Evolutionary conservation across 1,284 basidiomycete species (phyloP).

Genomic region (Papiliotrema laurentii): DNA sequence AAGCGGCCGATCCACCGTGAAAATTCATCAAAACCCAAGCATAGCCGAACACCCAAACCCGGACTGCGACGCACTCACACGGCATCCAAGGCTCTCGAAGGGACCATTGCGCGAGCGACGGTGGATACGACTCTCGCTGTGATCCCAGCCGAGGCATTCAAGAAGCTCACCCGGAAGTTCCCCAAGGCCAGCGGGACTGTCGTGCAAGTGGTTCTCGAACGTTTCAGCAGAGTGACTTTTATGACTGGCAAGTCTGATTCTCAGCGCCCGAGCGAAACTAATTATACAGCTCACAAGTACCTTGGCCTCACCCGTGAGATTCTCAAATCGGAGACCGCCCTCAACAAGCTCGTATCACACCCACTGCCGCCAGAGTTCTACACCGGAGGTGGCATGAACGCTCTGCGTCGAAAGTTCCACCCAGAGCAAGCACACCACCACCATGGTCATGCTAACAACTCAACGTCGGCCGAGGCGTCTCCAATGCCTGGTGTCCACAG

Average conservation of each 20-base stretch:
- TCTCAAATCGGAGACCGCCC: slow-evolving; percentile 89
- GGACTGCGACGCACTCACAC: neutral
- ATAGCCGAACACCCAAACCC: too few species aligned
- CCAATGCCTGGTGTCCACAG: slow-evolving; percentile 23
- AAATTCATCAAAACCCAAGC: neutral
- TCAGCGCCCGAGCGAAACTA: slow-evolving; percentile 29
- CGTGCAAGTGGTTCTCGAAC: slow-evolving; percentile 64
- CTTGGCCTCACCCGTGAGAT: slow-evolving; percentile 93
- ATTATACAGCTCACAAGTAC: slow-evolving; percentile 78
- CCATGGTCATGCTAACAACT: slow-evolving; percentile 5
- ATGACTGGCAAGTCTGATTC: slow-evolving; percentile 48
- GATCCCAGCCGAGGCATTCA: slow-evolving; percentile 95
- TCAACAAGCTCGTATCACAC: slow-evolving; percentile 94
- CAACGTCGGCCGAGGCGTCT: slow-evolving; percentile 1
- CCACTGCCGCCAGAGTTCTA: slow-evolving; percentile 89
- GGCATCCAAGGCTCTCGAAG: slow-evolving; percentile 18
- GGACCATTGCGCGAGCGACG: slow-evolving; percentile 76
- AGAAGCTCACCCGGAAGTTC: slow-evolving; percentile 74
- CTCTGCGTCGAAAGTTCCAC: slow-evolving; percentile 74
- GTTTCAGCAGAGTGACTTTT: slow-evolving; percentile 96
- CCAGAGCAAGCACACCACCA: slow-evolving; percentile 19
- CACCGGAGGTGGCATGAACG: slow-evolving; percentile 84
- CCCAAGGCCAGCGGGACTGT: slow-evolving; percentile 97
- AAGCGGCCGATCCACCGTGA: too few species aligned
- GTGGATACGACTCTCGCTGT: slow-evolving; percentile 97